Conservation (phyloP, 1,139 yeast genomes). For the Yamadazyma diddensiae region DNA sequence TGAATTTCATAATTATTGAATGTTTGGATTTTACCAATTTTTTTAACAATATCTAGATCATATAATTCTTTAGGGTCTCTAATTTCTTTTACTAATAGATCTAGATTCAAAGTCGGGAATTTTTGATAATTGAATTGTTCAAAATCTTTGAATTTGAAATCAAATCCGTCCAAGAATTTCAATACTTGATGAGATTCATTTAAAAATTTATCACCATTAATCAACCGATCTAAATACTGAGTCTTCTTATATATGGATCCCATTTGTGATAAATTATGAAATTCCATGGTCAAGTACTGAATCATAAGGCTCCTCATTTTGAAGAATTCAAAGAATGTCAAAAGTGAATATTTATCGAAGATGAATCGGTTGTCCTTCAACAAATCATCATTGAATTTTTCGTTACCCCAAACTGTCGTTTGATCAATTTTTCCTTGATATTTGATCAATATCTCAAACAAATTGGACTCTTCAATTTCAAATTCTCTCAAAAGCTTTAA, state of each 20-base stretch:
- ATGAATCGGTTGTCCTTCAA: slow-evolving; percentile 31
- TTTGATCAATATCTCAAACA: slow-evolving; percentile 51
- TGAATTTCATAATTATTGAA: slow-evolving; percentile 4
- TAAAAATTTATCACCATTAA: slow-evolving; percentile 44
- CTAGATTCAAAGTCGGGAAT: slow-evolving; percentile 34
- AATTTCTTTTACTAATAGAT: slow-evolving; percentile 25
- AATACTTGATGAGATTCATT: slow-evolving; percentile 62
- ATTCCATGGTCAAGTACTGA: slow-evolving; percentile 69
- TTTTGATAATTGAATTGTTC: slow-evolving; percentile 37
- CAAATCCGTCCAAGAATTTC: slow-evolving; percentile 67
- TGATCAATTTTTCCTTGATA: slow-evolving; percentile 54
- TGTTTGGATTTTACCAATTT: slow-evolving; percentile 4
- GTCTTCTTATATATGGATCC: slow-evolving; percentile 56
- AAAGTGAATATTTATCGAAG: slow-evolving; percentile 33
- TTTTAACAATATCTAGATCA: slow-evolving; percentile 5
- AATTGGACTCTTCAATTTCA: slow-evolving; percentile 23
- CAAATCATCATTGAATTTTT: slow-evolving; percentile 41
- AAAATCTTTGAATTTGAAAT: slow-evolving; percentile 45
- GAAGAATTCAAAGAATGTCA: slow-evolving; percentile 61
- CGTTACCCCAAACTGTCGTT: slow-evolving; percentile 51
- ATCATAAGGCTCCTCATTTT: slow-evolving; percentile 59
- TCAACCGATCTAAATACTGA: slow-evolving; percentile 51
- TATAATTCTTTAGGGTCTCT: slow-evolving; percentile 9
- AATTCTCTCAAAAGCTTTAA: slow-evolving; percentile 49
- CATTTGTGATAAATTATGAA: slow-evolving; percentile 53